A percentile compares a stretch with the other conserved stretches of the same genome.
Conservation (phyloP, 768 basidiomycete species). For the Dictyophora rubrovolvata region DNA sequence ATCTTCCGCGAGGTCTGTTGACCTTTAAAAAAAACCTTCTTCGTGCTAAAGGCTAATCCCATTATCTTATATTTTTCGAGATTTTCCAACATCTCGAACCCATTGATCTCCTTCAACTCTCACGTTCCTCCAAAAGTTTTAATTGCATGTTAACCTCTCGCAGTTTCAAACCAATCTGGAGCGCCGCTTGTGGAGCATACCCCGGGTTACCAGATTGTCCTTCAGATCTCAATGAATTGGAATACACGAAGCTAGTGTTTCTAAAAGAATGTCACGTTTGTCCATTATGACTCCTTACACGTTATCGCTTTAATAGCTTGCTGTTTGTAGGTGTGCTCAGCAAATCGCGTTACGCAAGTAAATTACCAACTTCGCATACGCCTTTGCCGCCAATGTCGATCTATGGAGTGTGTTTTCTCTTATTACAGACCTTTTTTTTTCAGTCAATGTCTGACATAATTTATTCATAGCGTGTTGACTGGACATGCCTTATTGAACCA, state of each 20-base stretch:
- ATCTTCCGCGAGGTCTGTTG: slow-evolving; percentile 19
- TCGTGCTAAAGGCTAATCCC: neutral
- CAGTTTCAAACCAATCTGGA: slow-evolving; percentile 23
- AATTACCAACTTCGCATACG: neutral
- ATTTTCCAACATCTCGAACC: slow-evolving; percentile 30
- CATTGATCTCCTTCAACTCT: slow-evolving; percentile 32
- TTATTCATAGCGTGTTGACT: neutral
- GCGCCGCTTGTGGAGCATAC: slow-evolving; percentile 20
- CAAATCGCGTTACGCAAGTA: neutral
- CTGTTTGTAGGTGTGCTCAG: neutral
- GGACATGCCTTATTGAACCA: neutral
- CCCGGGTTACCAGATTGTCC: slow-evolving; percentile 21
- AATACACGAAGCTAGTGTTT: slow-evolving; percentile 30
- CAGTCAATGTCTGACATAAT: neutral
- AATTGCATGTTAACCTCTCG: slow-evolving; percentile 24
- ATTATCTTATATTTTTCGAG: slow-evolving; percentile 26
- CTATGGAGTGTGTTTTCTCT: neutral
- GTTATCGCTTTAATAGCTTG: neutral
- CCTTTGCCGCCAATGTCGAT: slow-evolving; percentile 3
- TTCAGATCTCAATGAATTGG: slow-evolving; percentile 20
- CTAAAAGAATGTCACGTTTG: slow-evolving; percentile 25
- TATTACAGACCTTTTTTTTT: no score
- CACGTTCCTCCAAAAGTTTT: slow-evolving; percentile 26
- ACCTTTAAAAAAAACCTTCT: neutral
- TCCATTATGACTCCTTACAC: neutral